These are phyloP conservation scores for Eremothecium cymbalariae DNA, from an alignment of 1,139 yeast species.

Conservation along the genomic window DNA sequence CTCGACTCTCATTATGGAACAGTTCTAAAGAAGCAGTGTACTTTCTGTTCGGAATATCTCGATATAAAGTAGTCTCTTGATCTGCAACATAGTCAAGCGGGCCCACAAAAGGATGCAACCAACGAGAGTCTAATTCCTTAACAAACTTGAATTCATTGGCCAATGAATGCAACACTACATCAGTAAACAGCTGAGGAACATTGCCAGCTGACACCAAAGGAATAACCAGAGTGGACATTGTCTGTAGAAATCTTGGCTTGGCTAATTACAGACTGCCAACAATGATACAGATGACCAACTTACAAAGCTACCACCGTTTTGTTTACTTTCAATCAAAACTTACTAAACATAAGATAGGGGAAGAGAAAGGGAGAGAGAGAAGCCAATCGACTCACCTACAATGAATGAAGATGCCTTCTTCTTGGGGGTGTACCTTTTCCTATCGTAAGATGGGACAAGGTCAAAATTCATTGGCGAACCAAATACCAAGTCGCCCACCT, in stretches of 20 bases:
- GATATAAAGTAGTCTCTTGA: slow-evolving; percentile 24
- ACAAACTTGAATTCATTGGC: slow-evolving; percentile 40
- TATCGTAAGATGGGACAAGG: no score
- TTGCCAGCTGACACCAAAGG: slow-evolving; percentile 86
- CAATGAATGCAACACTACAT: slow-evolving; percentile 59
- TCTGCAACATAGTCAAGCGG: slow-evolving; percentile 49
- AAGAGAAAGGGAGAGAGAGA: no score
- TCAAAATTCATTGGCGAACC: no score
- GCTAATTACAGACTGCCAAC: no score
- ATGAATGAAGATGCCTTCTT: no score
- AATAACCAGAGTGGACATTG: slow-evolving; percentile 38
- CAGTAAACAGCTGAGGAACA: slow-evolving; percentile 77
- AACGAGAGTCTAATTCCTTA: slow-evolving; percentile 49
- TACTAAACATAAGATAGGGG: slow-evolving; percentile 1
- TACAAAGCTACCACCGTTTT: no score
- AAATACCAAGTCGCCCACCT: no score
- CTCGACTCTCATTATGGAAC: slow-evolving; percentile 35
- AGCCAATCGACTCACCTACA: no score
- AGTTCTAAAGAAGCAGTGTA: slow-evolving; percentile 58
- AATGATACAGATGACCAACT: no score
- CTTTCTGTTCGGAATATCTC: slow-evolving; percentile 10
- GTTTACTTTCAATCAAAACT: background rate
- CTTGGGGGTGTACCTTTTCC: no score
- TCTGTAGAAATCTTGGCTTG: no score
- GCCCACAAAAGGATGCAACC: slow-evolving; percentile 75